Evolutionary conservation across 495 filamentous ascomycete species (phyloP), one percentile per base, ranked within the genome.

Genomic region (Neurospora cerealis): DNA sequence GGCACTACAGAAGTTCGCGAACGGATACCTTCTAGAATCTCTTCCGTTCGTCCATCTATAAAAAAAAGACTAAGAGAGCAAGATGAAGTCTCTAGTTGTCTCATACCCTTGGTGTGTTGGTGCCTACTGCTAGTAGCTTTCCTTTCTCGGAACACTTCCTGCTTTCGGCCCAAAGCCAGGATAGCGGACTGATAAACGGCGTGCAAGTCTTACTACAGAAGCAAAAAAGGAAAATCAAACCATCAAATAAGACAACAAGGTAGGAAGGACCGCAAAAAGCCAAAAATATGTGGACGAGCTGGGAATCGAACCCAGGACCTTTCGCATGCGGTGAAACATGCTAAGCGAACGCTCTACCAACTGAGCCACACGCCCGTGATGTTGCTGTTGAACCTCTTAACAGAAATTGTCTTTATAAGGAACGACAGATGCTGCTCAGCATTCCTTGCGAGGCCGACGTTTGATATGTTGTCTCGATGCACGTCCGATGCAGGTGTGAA

Each of bases 271-370:
- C 2, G 15, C 15, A 28, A 46, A 42, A 40, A 72, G 38, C n/a
- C 7, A 21, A 73, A 28, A 70, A 37, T 6, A 48, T n/a, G 8
- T 78, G 77, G 77, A 77, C 77, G 75, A 74, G 75, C 73, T 76
- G 74, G 74, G 74, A 75, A 75, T 75, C 74, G 74, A 75, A 75
- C 74, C 74, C 74, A 75, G 74, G 74, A 75, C 74, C 74, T 75
- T 75, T 75, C 74, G 74, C 74, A 76, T 72, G 70, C 36, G 10
- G 3, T 8, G 3, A 19, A 60, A 10, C 36, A 70, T 73, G 66
- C 69, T 70, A 70, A 73, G 42, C 73, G 69, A 48, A 42, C 46
- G 46, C 46, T 54, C 46, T 54, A 54, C 46, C 46, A 54, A 54
- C 46, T 54, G 46, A 72, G 71, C 71, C 71, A 72, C 71, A 72